A percentile compares a stretch with the other conserved stretches of the same genome.
These are phyloP conservation scores for Diaporthe capsici DNA, from an alignment of 2,329 filamentous ascomycete genomes.

Conservation along the genomic window DNA sequence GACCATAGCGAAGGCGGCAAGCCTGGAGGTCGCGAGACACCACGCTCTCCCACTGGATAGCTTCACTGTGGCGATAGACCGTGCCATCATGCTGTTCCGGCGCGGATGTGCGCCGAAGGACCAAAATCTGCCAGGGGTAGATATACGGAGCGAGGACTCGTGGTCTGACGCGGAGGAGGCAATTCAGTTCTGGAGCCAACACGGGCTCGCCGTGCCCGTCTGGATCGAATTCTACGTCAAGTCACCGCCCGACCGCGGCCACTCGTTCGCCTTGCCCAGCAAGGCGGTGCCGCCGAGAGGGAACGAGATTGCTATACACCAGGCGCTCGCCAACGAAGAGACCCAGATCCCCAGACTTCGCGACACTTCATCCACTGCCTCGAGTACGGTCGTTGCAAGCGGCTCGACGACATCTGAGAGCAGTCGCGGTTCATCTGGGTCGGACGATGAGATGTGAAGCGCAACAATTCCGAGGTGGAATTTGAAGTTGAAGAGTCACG, in stretches of 20 bases:
- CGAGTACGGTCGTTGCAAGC: constrained; percentile 7
- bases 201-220: constrained; percentile 8
- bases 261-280: background rate
- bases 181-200: constrained; percentile 4
- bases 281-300: constrained; percentile 5
- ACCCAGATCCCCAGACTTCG: background rate
- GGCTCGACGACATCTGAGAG: constrained; percentile 19
- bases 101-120: constrained; percentile 7
- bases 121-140: constrained; percentile 7
- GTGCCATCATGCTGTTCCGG: background rate
- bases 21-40: constrained; percentile 12
- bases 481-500: background rate
- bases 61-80: constrained; percentile 20
- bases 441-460: background rate
- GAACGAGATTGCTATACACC: constrained; percentile 19
- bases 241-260: background rate
- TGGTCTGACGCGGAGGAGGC: constrained; percentile 20
- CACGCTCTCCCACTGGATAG: background rate
- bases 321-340: constrained; percentile 29
- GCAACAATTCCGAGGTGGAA: background rate
- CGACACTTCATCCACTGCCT: background rate
- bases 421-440: constrained; percentile 4
- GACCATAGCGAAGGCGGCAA: constrained; percentile 15
- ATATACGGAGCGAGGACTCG: constrained; percentile 16
- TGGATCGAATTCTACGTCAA: constrained; percentile 26